Evolutionary conservation across 192 early-diverging fungal genomes (phyloP).

Genomic region (Hyaloraphidium curvatum): DNA sequence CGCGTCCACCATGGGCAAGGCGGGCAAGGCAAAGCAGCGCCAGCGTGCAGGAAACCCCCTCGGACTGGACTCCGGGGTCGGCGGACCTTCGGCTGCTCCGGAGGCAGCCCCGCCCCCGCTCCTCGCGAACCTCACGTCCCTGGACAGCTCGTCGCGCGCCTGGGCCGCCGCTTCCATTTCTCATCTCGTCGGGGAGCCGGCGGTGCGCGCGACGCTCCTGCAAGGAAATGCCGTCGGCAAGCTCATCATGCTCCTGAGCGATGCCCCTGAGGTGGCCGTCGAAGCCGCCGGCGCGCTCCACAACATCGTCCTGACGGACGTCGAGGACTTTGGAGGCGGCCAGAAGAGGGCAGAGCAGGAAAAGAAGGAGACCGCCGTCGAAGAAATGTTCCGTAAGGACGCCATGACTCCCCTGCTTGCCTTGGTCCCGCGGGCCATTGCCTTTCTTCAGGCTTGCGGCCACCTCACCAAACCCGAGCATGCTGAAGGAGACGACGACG

Average conservation of each 20-base stretch:
- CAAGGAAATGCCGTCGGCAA: background rate
- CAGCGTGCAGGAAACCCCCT: background rate
- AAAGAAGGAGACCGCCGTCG: background rate
- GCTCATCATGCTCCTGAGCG: background rate
- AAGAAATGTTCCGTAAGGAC: constrained; percentile 1
- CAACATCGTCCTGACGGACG: background rate
- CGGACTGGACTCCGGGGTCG: background rate
- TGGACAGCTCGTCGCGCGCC: background rate
- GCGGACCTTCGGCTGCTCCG: background rate
- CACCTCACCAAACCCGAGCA: too few relatives aligned
- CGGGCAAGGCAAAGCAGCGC: background rate
- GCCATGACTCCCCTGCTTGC: background rate
- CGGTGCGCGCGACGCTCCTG: background rate
- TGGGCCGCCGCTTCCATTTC: background rate
- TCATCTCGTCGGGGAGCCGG: background rate
- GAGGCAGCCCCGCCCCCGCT: background rate
- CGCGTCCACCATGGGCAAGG: constrained; percentile 3
- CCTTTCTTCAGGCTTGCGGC: too few relatives aligned
- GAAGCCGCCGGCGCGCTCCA: constrained; percentile 1
- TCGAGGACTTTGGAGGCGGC: background rate
- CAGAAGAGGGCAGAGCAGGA: too few relatives aligned
- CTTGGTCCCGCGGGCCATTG: too few relatives aligned
- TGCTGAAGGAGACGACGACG: too few relatives aligned
- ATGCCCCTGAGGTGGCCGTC: background rate
- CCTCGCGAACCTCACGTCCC: background rate